A percentile compares a stretch with the other conserved stretches of the same genome.
phyloP scores from a whole-genome alignment of 2,329 filamentous ascomycete genomes.

The Sporothrix globosa region DNA sequence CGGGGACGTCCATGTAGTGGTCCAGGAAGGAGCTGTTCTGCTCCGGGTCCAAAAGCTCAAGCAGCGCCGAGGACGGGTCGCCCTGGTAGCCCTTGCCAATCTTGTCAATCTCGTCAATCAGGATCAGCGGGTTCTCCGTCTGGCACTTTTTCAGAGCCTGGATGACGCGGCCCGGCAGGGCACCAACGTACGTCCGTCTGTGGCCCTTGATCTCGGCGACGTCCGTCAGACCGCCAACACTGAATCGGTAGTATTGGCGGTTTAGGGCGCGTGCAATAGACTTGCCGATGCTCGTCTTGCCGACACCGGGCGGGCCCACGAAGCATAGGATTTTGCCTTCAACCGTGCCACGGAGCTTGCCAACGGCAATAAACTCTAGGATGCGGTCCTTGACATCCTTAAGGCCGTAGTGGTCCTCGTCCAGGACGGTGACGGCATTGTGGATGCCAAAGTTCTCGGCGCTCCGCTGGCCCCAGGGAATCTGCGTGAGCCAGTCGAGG shows the following conservation, averaged over 20 bases:
- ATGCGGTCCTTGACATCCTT: constrained; percentile 99
- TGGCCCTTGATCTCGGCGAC: constrained; percentile 99
- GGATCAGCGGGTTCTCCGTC: constrained; percentile 93
- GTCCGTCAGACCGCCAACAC: constrained; percentile 93
- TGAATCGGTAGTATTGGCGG: constrained; percentile 97
- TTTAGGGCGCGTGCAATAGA: constrained; percentile 94
- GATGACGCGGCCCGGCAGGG: constrained; percentile 92
- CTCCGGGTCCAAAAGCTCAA: constrained; percentile 93
- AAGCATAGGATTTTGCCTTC: constrained; percentile 99
- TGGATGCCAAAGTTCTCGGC: constrained; percentile 96
- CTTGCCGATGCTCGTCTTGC: constrained; percentile 98
- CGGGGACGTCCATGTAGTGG: constrained; percentile 97
- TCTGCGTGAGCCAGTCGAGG: constrained; percentile 96
- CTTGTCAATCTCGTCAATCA: constrained; percentile 98
- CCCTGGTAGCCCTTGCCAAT: constrained; percentile 96
- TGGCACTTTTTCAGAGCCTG: constrained; percentile 99
- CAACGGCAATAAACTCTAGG: constrained; percentile 95
- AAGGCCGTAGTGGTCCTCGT: constrained; percentile 94
- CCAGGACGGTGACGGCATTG: constrained; percentile 85
- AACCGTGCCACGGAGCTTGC: constrained; percentile 93
- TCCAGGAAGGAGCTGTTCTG: constrained; percentile 97
- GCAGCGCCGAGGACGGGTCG: constrained; percentile 88
- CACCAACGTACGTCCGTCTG: constrained; percentile 92
- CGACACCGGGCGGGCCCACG: constrained; percentile 94
- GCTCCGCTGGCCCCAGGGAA: constrained; percentile 94